Base-by-base conservation (phyloP, 345 rosid genomes). In the Eutrema japonicum region DNA sequence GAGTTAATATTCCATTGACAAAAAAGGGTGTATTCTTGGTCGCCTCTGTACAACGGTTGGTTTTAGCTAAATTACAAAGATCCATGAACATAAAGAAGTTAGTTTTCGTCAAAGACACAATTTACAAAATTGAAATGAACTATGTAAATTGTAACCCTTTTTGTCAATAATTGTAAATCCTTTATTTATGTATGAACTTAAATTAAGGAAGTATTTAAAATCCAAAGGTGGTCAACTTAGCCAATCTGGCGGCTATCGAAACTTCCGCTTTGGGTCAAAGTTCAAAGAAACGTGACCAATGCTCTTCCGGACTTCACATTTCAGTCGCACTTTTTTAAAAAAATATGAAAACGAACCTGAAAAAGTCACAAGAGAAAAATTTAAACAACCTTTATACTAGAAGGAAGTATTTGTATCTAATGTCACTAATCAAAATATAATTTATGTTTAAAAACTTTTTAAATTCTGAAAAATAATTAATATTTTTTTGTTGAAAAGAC, bases 241-340 rank as follows among this genome's bases (percentile, higher is more conserved):
- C 68, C 48, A 61, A 68, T 60, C 6, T 61, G 79, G 74, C 74
- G 79, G 79, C 79, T 52, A 60, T 11, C 7, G 42, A 68, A 68
- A 68, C 57, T 32, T 68, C 41, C 14, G 0, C 53, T 51, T 68
- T 36, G 26, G 55, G 78, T 75, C 79, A 75, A 59, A 4, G 48
- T 75, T 75, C 56, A 59, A 68, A 61, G 33, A 52, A 61, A 43
- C n/a, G 69, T 53, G 61, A 13, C 79, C 64, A 68, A 22, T 68
- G 50, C 7, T 30, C 41, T 57, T 29, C 26, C 3, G 1, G 18
- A 52, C 43, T 6, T 69, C 8, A 22, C 18, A 50, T 47, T 53
- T 60, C 49, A 13, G 26, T 26, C 3, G 11, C 35, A n/a, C n/a
- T 29, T n/a, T 27, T 42, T 22, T 1, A 22, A 22, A 22, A 22